These are phyloP conservation scores for Aspergillus ochraceoroseus DNA, from an alignment of 2,329 filamentous ascomycete species.

Conservation along the genomic window DNA sequence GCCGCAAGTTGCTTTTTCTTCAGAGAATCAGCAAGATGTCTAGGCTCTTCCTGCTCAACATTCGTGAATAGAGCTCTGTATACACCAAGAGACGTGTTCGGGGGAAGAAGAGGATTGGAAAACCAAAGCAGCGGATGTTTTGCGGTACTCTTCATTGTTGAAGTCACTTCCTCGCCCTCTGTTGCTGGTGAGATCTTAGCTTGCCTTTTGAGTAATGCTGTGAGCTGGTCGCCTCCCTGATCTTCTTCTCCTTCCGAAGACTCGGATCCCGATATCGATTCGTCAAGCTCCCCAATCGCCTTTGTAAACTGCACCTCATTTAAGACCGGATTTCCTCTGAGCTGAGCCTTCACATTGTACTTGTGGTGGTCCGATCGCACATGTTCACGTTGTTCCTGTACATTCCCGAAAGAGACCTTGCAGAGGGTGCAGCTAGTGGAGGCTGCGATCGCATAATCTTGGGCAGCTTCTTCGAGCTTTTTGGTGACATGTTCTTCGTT, in stretches of 20 bases:
- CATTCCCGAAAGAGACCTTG: constrained; percentile 61
- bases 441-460: constrained; percentile 42
- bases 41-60: constrained; percentile 62
- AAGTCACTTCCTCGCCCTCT: constrained; percentile 47
- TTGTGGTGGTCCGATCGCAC: constrained; percentile 85
- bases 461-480: constrained; percentile 34
- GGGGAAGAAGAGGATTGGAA: constrained; percentile 65
- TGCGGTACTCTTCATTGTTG: constrained; percentile 53
- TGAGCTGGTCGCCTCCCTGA: constrained; percentile 54
- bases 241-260: constrained; percentile 67
- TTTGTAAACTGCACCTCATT: constrained; percentile 81
- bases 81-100: constrained; percentile 75
- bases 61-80: constrained; percentile 76
- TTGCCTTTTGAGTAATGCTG: constrained; percentile 74
- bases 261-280: constrained; percentile 79
- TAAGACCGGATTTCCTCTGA: constrained; percentile 67
- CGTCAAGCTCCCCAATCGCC: constrained; percentile 77
- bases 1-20: constrained; percentile 72
- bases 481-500: constrained; percentile 21
- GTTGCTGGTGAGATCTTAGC: constrained; percentile 59
- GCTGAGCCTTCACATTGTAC: constrained; percentile 90
- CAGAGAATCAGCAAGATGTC: constrained; percentile 62
- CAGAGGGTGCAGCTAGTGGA: constrained; percentile 80
- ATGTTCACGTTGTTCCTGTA: constrained; percentile 79
- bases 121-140: constrained; percentile 84